A percentile compares a stretch with the other conserved stretches of the same genome.
Conservation (phyloP, 2,329 filamentous ascomycete species). For the Pseudomassariella vexata region DNA sequence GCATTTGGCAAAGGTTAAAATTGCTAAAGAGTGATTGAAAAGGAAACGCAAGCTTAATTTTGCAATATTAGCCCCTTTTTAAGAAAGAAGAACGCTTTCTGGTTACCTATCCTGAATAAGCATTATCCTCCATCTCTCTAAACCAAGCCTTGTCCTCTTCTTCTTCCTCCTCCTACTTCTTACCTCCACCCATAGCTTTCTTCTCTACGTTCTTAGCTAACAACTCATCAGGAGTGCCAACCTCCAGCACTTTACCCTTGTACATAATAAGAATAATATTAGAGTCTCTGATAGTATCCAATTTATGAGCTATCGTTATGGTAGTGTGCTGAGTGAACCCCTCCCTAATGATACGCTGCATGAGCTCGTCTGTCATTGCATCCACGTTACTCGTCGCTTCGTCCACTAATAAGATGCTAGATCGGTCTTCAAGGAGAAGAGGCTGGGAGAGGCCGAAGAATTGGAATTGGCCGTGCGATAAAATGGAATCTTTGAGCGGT, state of each 20-base stretch:
- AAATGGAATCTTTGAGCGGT: background rate
- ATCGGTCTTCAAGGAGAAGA: constrained; percentile 1
- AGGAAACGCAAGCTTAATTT: too few relatives aligned
- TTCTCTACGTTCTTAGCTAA: background rate
- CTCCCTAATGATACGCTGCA: constrained; percentile 5
- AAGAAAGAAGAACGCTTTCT: too few relatives aligned
- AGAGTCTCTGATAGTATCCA: constrained; percentile 4
- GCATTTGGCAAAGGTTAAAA: constrained; percentile 13
- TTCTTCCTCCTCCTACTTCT: background rate
- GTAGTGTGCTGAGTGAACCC: constrained; percentile 3
- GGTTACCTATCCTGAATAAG: too few relatives aligned
- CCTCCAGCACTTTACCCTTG: constrained; percentile 3
- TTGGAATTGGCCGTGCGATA: constrained; percentile 7
- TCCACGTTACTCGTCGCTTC: constrained; percentile 6
- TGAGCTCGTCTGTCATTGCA: constrained; percentile 1
- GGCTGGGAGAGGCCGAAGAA: constrained; percentile 5
- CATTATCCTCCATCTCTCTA: background rate
- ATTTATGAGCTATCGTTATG: constrained; percentile 3
- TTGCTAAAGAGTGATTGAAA: too few relatives aligned
- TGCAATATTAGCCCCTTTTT: too few relatives aligned
- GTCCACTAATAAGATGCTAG: constrained; percentile 2
- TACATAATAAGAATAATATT: constrained; percentile 4
- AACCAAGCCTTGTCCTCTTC: constrained; percentile 1
- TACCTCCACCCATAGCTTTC: too few relatives aligned
- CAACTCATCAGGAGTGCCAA: constrained; percentile 1